phyloP scores from a whole-genome alignment of 108 stramenopile genomes.

The Ochromonas danica region DNA sequence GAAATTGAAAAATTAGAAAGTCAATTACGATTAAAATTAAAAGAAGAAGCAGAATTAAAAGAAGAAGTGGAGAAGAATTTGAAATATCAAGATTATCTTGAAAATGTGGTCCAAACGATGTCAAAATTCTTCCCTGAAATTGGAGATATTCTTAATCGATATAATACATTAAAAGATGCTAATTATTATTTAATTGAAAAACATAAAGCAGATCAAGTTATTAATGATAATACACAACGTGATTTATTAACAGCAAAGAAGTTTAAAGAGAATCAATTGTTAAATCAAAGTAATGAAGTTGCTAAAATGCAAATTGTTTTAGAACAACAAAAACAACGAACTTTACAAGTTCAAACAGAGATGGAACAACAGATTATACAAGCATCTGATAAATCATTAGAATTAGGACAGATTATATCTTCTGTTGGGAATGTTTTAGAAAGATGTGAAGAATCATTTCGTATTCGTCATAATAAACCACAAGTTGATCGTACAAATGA shows the following conservation, averaged over 20 bases:
- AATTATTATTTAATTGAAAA: slow-evolving; percentile 50
- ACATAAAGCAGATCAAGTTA: slow-evolving; percentile 42
- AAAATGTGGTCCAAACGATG: slow-evolving; percentile 50
- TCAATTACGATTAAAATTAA: slow-evolving; percentile 33
- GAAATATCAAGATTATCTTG: slow-evolving; percentile 42
- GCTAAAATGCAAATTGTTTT: slow-evolving; percentile 51
- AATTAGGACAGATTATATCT: slow-evolving; percentile 46
- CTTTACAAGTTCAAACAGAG: slow-evolving; percentile 43
- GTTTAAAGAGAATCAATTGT: slow-evolving; percentile 55
- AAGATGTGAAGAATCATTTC: slow-evolving; percentile 20
- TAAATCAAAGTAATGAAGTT: slow-evolving; percentile 59
- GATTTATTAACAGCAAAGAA: slow-evolving; percentile 50
- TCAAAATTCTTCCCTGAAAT: slow-evolving; percentile 60
- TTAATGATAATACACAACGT: slow-evolving; percentile 41
- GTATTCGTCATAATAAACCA: slow-evolving; percentile 5
- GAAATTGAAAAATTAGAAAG: slow-evolving; percentile 45
- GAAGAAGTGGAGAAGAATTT: slow-evolving; percentile 19
- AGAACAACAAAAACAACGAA: slow-evolving; percentile 42
- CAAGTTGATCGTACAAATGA: slow-evolving; percentile 6
- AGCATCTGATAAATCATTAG: slow-evolving; percentile 51
- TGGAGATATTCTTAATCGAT: slow-evolving; percentile 53
- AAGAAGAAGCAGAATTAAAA: slow-evolving; percentile 22
- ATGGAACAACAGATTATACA: slow-evolving; percentile 49
- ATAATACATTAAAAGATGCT: slow-evolving; percentile 55
- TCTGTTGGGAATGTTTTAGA: slow-evolving; percentile 25